Evolutionary conservation across 805 yeast species (phyloP).

Genomic region (Yamadazyma sp.): DNA sequence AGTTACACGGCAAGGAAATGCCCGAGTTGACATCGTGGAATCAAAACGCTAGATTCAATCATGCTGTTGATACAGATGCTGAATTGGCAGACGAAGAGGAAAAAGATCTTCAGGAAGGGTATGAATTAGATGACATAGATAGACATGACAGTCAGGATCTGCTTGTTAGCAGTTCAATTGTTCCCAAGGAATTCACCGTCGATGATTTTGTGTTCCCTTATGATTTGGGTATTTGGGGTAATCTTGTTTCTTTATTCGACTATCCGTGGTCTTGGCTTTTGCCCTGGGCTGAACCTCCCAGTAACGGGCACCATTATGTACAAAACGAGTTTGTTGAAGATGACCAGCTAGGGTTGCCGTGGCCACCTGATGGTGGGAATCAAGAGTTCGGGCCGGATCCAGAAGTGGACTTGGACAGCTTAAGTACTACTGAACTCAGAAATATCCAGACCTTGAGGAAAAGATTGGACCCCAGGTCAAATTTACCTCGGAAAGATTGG

Average conservation of each 20-base stretch:
- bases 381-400: slow-evolving; percentile 30
- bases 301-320: slow-evolving; percentile 58
- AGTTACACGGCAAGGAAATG: slow-evolving; percentile 39
- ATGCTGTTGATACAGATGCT: slow-evolving; percentile 13
- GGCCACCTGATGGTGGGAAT: slow-evolving; percentile 90
- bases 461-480: slow-evolving; percentile 38
- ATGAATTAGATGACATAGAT: slow-evolving; percentile 7
- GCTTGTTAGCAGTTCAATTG: slow-evolving; percentile 15
- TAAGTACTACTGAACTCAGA: slow-evolving; percentile 12
- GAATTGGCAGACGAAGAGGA: slow-evolving; percentile 8
- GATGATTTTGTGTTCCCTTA: slow-evolving; percentile 84
- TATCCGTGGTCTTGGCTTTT: slow-evolving; percentile 62
- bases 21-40: slow-evolving; percentile 52
- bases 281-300: slow-evolving; percentile 68
- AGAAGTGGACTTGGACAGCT: slow-evolving; percentile 17
- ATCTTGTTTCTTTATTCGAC: slow-evolving; percentile 58
- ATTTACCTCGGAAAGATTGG: slow-evolving; percentile 55
- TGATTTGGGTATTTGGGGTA: slow-evolving; percentile 62
- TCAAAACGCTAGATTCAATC: slow-evolving; percentile 19
- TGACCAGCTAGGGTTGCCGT: slow-evolving; percentile 68
- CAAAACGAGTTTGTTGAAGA: slow-evolving; percentile 54
- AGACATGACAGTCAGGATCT: slow-evolving; percentile 11
- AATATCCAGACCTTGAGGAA: slow-evolving; percentile 27
- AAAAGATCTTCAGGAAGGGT: slow-evolving; percentile 2
- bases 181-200: slow-evolving; percentile 44